Evolutionary conservation across 2,329 filamentous ascomycete species (phyloP), one percentile per base, ranked within the genome.

Genomic region (Phialocephala sp.): DNA sequence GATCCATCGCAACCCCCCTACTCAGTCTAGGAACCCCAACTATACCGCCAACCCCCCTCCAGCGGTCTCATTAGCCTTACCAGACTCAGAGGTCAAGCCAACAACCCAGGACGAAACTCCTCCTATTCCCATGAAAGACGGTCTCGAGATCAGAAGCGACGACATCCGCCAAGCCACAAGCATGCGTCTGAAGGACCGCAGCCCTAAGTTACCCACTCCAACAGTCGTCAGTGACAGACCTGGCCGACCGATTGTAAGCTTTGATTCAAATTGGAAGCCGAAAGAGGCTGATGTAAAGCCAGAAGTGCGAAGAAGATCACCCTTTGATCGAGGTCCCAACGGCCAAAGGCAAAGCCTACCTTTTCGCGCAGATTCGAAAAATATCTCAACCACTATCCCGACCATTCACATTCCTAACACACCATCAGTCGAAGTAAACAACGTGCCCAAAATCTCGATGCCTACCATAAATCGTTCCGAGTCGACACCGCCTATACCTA

Each of bases 161-260:
- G 94, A 98, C 66, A 95, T 98, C 70, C 88, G 92, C 66, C 88
- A 91, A 71, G 94, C 94, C 62, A 98, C 94, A 8, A 95, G 91
- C 79, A 96, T 96, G 87, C 90, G 84, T 76, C 82, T 95, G 69
- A 93, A 89, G 77, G 93, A 97, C 78, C 89, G 94, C 75, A 97
- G 93, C 79, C 80, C 89, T 64, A 96, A 92, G 76, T 83, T 98
- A 68, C 94, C 94, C 35, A 94, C 91, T 75, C 94, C 94, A 70
- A 92, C 91, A 62, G 90, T 92, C 75, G 94, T 98, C 79, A 97
- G 93, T 81, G 91, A 97, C 81, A 91, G 86, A 76, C 91, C 91
- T 73, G 93, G 93, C 73, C 89, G 94, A 76, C 94, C 94, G 69
- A 98, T 98, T 83, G 94, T 98, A 84, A 98, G 94, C 85, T 98